Conservation (phyloP, 208 protist genomes). For the Leishmania lainsoni region DNA sequence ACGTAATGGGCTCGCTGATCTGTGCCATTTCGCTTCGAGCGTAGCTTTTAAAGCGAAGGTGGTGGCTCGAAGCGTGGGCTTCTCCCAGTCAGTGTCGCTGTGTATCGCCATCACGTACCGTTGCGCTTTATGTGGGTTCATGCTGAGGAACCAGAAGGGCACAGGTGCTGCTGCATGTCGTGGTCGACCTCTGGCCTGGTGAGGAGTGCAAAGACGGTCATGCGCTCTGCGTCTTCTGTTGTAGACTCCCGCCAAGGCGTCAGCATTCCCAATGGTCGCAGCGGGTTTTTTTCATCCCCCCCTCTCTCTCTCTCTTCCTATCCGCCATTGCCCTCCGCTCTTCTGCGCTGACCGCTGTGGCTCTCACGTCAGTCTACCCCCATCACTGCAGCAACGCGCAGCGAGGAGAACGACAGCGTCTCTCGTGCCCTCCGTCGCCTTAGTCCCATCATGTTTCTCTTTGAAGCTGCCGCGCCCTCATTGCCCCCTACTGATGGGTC, state of each 20-base stretch:
- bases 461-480: slow-evolving; percentile 1
- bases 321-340: background rate
- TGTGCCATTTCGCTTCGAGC: background rate
- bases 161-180: background rate
- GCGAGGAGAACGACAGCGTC: background rate
- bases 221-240: background rate
- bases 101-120: background rate
- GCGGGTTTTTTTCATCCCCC: background rate
- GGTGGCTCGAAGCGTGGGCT: background rate
- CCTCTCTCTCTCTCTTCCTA: background rate
- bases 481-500: background rate
- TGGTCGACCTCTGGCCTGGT: background rate
- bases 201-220: background rate
- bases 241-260: background rate
- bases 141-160: background rate
- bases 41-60: background rate
- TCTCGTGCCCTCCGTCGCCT: background rate
- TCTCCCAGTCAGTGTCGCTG: too few species aligned
- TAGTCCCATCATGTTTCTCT: slow-evolving; percentile 7
- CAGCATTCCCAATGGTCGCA: background rate
- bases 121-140: background rate
- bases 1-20: background rate
- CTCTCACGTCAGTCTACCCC: background rate
- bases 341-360: background rate
- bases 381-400: background rate